Conservation (phyloP, 1,139 yeast genomes). For the Sugiyamaella xylanicola region DNA sequence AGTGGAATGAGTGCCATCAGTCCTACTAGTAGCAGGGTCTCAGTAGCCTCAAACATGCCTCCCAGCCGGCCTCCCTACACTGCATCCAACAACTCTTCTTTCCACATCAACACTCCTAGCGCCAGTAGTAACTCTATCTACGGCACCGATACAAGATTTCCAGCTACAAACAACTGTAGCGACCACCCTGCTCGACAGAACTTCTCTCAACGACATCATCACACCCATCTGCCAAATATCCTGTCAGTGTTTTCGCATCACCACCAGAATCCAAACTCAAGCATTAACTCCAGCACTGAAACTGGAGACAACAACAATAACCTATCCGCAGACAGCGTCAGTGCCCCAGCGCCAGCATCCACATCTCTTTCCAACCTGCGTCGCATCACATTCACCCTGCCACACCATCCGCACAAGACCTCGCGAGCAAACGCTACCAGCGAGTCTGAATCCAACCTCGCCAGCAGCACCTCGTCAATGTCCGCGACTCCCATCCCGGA, state of each 20-base stretch:
- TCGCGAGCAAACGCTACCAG: neutral
- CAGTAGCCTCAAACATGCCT: neutral
- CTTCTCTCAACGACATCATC: conserved; percentile 5
- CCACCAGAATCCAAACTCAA: neutral
- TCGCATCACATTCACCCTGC: conserved; percentile 7
- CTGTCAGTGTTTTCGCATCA: conserved; percentile 17
- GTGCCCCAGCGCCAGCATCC: conserved; percentile 3
- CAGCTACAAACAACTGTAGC: neutral
- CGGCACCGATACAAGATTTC: neutral
- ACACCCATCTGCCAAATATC: conserved; percentile 17
- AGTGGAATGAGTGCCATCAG: conserved; percentile 10
- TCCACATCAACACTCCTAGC: no score
- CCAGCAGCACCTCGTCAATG: neutral
- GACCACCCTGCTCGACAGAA: neutral
- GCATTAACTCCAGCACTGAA: neutral
- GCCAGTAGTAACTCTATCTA: neutral
- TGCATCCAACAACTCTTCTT: no score
- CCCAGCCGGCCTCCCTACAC: neutral
- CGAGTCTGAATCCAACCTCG: neutral
- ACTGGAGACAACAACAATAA: neutral
- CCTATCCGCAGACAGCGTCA: no score
- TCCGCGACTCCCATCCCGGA: neutral
- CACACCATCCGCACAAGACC: conserved; percentile 10
- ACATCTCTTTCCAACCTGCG: conserved; percentile 6
- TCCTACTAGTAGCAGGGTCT: conserved; percentile 6